Evolutionary conservation across 2,329 filamentous ascomycete genomes (phyloP).

Genomic region (Nothophoma quercina): DNA sequence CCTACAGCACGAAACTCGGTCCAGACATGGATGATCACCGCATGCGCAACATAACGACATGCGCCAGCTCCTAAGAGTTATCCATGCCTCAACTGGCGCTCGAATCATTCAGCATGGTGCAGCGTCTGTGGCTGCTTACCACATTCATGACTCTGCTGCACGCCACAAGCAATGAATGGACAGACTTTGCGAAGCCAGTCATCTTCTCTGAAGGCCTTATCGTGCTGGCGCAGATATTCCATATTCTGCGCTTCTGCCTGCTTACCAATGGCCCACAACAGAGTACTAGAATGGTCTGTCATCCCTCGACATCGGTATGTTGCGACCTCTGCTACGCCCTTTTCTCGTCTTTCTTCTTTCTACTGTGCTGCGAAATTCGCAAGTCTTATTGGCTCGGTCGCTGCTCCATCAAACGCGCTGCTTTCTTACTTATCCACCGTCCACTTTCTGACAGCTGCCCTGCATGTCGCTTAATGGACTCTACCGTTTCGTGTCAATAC

Average conservation of each 20-base stretch:
- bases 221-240: neutral
- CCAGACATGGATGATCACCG: neutral
- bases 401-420: neutral
- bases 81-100: slow-evolving; percentile 11
- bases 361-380: neutral
- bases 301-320: slow-evolving; percentile 12
- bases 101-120: slow-evolving; percentile 24
- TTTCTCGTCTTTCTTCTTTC: neutral
- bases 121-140: slow-evolving; percentile 28
- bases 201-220: slow-evolving; percentile 8
- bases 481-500: slow-evolving; percentile 2
- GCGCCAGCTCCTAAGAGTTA: neutral
- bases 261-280: slow-evolving; percentile 10
- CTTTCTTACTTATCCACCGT: slow-evolving; percentile 20
- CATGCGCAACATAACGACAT: neutral
- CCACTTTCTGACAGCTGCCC: slow-evolving; percentile 8
- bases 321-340: slow-evolving; percentile 14
- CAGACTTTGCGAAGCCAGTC: slow-evolving; percentile 13
- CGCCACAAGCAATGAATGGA: slow-evolving; percentile 17
- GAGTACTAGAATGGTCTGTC: slow-evolving; percentile 14
- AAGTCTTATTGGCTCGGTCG: neutral
- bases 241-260: slow-evolving; percentile 2
- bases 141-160: slow-evolving; percentile 18
- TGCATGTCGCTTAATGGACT: neutral
- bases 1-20: neutral